Evolutionary conservation across 2,329 filamentous ascomycete genomes (phyloP), one percentile per base, ranked within the genome.

Genomic region (Aspergillus sp.): DNA sequence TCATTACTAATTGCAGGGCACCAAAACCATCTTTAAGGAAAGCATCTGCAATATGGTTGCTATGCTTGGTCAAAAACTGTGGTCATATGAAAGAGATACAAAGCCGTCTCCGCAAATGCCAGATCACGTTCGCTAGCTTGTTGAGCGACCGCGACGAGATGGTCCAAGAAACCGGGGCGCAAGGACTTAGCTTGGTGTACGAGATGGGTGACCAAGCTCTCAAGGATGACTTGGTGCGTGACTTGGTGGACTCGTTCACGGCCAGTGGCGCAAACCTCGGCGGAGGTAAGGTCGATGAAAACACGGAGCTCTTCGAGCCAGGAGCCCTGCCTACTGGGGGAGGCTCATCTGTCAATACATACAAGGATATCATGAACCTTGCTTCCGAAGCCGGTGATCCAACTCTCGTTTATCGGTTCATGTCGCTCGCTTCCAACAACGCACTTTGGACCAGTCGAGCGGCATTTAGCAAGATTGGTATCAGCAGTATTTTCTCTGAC

Each of bases 311-410:
- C 0, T 98, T 98, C 65, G 93, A 98, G 58, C 89, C 90, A 1
- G 95, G 95, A 6, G 90, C 91, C 2, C 76, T 98, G 12, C 93
- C 93, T 0, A 98, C 93, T 0, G 91, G 93, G 3, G 91, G 96
- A 63, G 92, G 92, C 7, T 91, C 84, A 64, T 92, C 92, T 0
- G 85, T 98, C 55, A 97, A 91, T 0, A 98, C 93, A 0, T 99
- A 99, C 79, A 96, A 96, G 71, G 95, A 99, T 69, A 98, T 99
- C 64, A 90, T 99, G 74, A 95, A 84, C 65, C 80, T 99, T 48
- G 95, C 95, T n/a, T 91, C 93, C 44, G 95, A 99, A 76, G 93
- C 97, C 35, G 95, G 95, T 11, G 93, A 99, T 68, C 93, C 95
- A 58, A 93, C 90, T 65, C 80, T 99, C n/a, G 90, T 98, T 1